These are phyloP conservation scores for Catunica adiposa DNA, from an alignment of 2,329 filamentous ascomycete genomes.

Conservation along the genomic window DNA sequence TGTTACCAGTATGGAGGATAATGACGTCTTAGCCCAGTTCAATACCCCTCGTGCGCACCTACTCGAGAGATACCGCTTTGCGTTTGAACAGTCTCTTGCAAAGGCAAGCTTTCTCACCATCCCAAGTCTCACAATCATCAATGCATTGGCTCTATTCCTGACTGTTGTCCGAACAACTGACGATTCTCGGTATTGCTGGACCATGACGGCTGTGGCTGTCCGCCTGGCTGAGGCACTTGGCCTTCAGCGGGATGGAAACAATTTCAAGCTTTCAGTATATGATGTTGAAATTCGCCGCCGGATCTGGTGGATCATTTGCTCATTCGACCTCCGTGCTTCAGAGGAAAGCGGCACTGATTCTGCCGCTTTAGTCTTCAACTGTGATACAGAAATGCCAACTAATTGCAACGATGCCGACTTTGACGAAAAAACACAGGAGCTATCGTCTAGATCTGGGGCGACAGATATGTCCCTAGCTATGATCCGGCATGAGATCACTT, in stretches of 20 bases:
- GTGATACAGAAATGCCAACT: conserved; percentile 32
- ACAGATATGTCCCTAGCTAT: conserved; percentile 35
- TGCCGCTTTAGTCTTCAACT: conserved; percentile 21
- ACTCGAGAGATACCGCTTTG: conserved; percentile 32
- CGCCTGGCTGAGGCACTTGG: conserved; percentile 44
- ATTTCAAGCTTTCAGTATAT: conserved; percentile 36
- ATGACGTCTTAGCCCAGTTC: conserved; percentile 35
- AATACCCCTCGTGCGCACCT: conserved; percentile 29
- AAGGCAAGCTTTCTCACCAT: conserved; percentile 41
- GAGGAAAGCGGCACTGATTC: conserved; percentile 35
- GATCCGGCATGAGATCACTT: conserved; percentile 34
- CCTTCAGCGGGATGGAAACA: conserved; percentile 38
- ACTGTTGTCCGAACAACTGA: conserved; percentile 30
- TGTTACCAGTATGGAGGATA: conserved; percentile 42
- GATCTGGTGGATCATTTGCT: conserved; percentile 43
- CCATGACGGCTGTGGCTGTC: conserved; percentile 39
- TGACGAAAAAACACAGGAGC: conserved; percentile 30
- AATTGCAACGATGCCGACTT: conserved; percentile 36
- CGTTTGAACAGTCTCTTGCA: conserved; percentile 39
- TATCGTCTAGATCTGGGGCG: conserved; percentile 30
- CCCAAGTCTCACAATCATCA: conserved; percentile 38
- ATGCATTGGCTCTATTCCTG: conserved; percentile 42
- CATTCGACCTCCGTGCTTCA: conserved; percentile 37
- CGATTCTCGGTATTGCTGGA: conserved; percentile 40
- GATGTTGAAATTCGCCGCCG: conserved; percentile 44